Evolutionary conservation across 2,329 filamentous ascomycete species (phyloP).

Genomic region (Dactylellina leptospora): DNA sequence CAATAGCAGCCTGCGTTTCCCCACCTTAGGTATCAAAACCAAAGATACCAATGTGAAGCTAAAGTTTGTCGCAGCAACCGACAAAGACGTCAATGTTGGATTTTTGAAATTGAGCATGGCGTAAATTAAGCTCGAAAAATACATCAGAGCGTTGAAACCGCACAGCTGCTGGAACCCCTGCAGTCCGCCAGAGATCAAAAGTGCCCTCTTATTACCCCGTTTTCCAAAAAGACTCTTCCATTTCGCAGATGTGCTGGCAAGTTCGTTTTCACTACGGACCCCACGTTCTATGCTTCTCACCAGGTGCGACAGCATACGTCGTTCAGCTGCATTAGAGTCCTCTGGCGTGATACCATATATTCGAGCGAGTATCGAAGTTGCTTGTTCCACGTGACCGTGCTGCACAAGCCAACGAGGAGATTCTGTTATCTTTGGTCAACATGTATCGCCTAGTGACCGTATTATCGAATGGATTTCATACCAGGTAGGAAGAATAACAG

Average conservation of each 20-base stretch:
- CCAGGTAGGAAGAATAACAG: slow-evolving; percentile 67
- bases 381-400: slow-evolving; percentile 70
- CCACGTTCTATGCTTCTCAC: slow-evolving; percentile 66
- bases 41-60: slow-evolving; percentile 79
- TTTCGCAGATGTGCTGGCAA: slow-evolving; percentile 54
- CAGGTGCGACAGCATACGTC: slow-evolving; percentile 43
- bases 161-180: slow-evolving; percentile 89
- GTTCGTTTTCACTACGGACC: slow-evolving; percentile 66
- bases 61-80: slow-evolving; percentile 84
- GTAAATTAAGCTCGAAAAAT: slow-evolving; percentile 86
- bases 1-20: slow-evolving; percentile 80
- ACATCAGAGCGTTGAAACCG: slow-evolving; percentile 92
- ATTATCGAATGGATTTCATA: not conserved
- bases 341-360: slow-evolving; percentile 66
- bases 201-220: slow-evolving; percentile 72
- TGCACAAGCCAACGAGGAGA: slow-evolving; percentile 87
- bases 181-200: slow-evolving; percentile 84
- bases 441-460: not conserved
- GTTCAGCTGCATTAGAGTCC: slow-evolving; percentile 23
- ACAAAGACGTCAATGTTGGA: slow-evolving; percentile 80
- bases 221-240: slow-evolving; percentile 53
- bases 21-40: slow-evolving; percentile 78
- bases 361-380: slow-evolving; percentile 71
- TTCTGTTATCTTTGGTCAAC: slow-evolving; percentile 67
- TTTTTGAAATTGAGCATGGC: slow-evolving; percentile 78